These are phyloP conservation scores for Avena eriantha DNA, from an alignment of 176 grass and related monocot genomes.

Conservation along the genomic window DNA sequence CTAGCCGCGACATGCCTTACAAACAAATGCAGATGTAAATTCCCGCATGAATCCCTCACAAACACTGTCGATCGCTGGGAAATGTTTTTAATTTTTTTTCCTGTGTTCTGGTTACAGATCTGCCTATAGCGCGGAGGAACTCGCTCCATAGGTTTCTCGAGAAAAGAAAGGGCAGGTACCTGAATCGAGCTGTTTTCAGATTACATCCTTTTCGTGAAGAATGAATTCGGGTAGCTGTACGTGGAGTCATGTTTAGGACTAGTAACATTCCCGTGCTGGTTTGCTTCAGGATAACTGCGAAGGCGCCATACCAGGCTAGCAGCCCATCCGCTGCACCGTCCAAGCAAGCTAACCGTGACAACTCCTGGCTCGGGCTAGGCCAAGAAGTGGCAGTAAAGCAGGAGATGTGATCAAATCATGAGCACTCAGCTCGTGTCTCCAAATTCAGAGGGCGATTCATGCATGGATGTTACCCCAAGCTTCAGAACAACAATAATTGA, in stretches of 20 bases:
- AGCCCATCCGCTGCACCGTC: slow-evolving; percentile 24
- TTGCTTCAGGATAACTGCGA: slow-evolving; percentile 40
- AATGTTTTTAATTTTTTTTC: not conserved
- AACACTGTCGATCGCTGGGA: not conserved
- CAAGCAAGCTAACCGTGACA: slow-evolving; percentile 32
- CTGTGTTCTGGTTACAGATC: not conserved
- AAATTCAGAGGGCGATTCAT: not conserved
- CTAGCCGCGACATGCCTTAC: not conserved
- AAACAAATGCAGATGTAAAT: not conserved
- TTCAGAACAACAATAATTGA: slow-evolving; percentile 42
- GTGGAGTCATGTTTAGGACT: not conserved
- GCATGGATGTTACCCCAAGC: not conserved
- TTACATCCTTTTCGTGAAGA: not conserved
- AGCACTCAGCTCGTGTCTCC: not conserved
- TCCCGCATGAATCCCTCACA: not conserved
- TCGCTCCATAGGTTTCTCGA: slow-evolving; percentile 54
- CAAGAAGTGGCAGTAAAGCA: slow-evolving; percentile 36
- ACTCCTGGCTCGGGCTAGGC: slow-evolving; percentile 46
- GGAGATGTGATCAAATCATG: slow-evolving; percentile 30
- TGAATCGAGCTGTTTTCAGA: not conserved
- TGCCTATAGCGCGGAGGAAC: slow-evolving; percentile 20
- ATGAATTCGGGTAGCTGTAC: too few species aligned
- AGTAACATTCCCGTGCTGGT: slow-evolving; percentile 11
- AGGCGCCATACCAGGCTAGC: slow-evolving; percentile 55
- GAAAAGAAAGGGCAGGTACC: slow-evolving; percentile 81